Base-by-base conservation (phyloP, 2,329 filamentous ascomycete species). In the Plenodomus biglobosus region DNA sequence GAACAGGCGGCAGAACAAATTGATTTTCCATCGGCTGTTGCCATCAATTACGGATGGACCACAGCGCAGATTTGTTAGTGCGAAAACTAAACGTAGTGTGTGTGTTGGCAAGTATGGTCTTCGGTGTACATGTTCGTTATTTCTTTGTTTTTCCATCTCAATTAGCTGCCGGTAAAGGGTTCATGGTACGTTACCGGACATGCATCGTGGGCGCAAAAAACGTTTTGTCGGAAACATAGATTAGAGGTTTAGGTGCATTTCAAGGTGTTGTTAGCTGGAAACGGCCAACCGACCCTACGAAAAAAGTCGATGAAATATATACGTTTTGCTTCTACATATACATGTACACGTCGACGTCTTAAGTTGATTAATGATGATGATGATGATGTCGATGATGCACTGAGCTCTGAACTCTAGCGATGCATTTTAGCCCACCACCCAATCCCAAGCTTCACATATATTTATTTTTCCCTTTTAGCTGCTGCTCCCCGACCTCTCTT, bases 71-170 rank as follows among this genome's bases (percentile, higher is more conserved):
- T 18, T 37, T 17, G 6, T 37, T 18, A 20, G 18, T 20, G 16
- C 16, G 18, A 18, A 17, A 37, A 37, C 35, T 4, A 37, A 37
- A 32, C 27, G 27, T 32, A 11, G 27, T 15, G 13, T 37, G 18
- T 37, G 8, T 20, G 16, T 15, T 16, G 6, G 35, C 8, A 35
- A 30, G 44, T 42, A 41, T 38, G 38, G 51, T 55, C 30, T 58
- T 55, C 52, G 49, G 47, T 59, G 56, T 58, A 59, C 38, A 58
- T 59, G 46, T 52, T 44, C 40, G 40, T 46, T 35, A 42, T 46
- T 35, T 47, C 19, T 17, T 17, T 32, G 18, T 13, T 36, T 41
- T 17, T 15, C 16, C 19, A 32, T n/a, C n/a, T n/a, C n/a, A 32
- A 15, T 15, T 32, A 32, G 27, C 11, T 32, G 19, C 22, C n/a